Percentiles rank a stretch among this genome's conserved stretches.
Evolutionary conservation across 202 grass and related monocot genomes (phyloP).

Genomic region (Setaria italica): DNA sequence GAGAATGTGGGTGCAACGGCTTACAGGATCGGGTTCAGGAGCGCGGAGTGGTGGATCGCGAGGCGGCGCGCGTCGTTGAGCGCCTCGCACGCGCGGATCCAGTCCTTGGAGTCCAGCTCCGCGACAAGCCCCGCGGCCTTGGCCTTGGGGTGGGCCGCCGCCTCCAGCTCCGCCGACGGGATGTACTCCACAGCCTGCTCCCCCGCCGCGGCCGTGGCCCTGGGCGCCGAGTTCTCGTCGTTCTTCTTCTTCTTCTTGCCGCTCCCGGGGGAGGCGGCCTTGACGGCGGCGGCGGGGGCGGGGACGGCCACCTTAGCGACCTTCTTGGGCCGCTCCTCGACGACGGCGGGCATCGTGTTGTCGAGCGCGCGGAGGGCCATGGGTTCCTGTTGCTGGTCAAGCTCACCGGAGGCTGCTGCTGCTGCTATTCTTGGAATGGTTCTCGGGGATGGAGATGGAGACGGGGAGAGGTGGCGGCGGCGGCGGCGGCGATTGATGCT

Average conservation of each 20-base stretch:
- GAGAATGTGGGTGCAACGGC: neutral
- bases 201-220: slow-evolving; percentile 25
- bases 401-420: neutral
- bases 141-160: slow-evolving; percentile 59
- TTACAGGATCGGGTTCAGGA: slow-evolving; percentile 74
- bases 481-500: neutral
- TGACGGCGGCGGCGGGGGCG: neutral
- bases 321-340: slow-evolving; percentile 81
- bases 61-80: slow-evolving; percentile 86
- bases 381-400: neutral
- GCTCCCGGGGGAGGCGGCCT: slow-evolving; percentile 17
- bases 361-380: slow-evolving; percentile 93
- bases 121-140: slow-evolving; percentile 63
- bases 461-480: neutral
- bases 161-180: slow-evolving; percentile 59
- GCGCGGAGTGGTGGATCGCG: slow-evolving; percentile 65
- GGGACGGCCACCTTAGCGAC: slow-evolving; percentile 60
- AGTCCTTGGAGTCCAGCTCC: slow-evolving; percentile 85
- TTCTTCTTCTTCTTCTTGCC: slow-evolving; percentile 52
- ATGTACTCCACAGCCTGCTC: slow-evolving; percentile 86
- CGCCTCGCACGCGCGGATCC: slow-evolving; percentile 70
- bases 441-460: slow-evolving; percentile 12
- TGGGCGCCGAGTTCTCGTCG: slow-evolving; percentile 64
- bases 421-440: neutral
- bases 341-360: slow-evolving; percentile 68